phyloP scores from a whole-genome alignment of 768 basidiomycete species.

The Grammothele lineata region DNA sequence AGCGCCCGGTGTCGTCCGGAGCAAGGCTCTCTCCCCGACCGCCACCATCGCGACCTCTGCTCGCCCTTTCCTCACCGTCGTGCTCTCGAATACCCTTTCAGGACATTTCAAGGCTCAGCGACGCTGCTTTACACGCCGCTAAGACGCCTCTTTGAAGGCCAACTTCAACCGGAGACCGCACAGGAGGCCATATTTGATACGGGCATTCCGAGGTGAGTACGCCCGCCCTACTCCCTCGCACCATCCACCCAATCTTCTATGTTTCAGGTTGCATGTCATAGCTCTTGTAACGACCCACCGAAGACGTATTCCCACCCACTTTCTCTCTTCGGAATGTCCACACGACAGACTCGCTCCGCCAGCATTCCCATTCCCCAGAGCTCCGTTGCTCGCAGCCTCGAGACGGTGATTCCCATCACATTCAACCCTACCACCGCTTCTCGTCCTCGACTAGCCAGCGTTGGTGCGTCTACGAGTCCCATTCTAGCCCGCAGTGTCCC shows the following conservation, averaged over 20 bases:
- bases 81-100: background rate
- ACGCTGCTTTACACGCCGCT: too few relatives aligned
- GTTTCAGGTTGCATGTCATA: too few relatives aligned
- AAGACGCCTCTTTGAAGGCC: too few relatives aligned
- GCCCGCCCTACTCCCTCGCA: too few relatives aligned
- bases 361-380: conserved; percentile 65
- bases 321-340: conserved; percentile 32
- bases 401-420: conserved; percentile 62
- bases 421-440: conserved; percentile 24
- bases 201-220: too few relatives aligned
- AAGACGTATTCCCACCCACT: too few relatives aligned
- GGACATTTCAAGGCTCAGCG: too few relatives aligned
- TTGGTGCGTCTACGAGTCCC: conserved; percentile 6
- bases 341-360: conserved; percentile 54
- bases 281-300: too few relatives aligned
- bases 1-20: conserved; percentile 1
- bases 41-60: conserved; percentile 6
- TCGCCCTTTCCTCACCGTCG: background rate
- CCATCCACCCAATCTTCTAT: too few relatives aligned
- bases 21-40: conserved; percentile 6
- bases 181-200: too few relatives aligned
- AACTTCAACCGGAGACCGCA: too few relatives aligned
- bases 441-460: conserved; percentile 6
- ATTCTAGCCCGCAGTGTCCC: conserved; percentile 1
- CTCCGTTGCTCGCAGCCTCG: conserved; percentile 54